A percentile compares a stretch with the other conserved stretches of the same genome.
phyloP scores from a whole-genome alignment of 768 basidiomycete genomes.

The Stropharia rugosoannulata region DNA sequence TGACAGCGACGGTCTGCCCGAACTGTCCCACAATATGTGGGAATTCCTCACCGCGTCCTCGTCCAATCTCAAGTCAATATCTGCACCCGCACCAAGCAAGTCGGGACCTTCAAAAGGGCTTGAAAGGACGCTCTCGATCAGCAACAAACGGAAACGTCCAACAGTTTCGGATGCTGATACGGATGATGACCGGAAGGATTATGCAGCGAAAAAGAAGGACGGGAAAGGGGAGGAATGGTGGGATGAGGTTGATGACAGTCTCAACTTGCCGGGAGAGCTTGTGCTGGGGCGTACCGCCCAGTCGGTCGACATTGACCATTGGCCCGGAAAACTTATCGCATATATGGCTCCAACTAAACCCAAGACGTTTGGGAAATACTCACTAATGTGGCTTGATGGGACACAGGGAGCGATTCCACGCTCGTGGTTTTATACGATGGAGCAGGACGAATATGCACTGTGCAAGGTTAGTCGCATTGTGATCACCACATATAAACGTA shows the following conservation, averaged over 20 bases:
- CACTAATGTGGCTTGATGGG: slow-evolving; percentile 59
- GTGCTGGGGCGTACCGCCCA: slow-evolving; percentile 50
- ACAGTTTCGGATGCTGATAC: slow-evolving; percentile 10
- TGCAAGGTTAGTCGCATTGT: slow-evolving; percentile 45
- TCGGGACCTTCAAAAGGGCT: not conserved
- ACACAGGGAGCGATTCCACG: slow-evolving; percentile 39
- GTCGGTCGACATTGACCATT: slow-evolving; percentile 39
- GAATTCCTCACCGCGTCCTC: slow-evolving; percentile 8
- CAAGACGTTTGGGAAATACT: slow-evolving; percentile 44
- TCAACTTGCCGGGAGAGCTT: slow-evolving; percentile 68
- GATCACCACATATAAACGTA: not conserved
- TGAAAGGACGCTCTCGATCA: not conserved
- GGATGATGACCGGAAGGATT: slow-evolving; percentile 3
- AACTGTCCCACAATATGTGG: slow-evolving; percentile 25
- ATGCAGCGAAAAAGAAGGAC: slow-evolving; percentile 9
- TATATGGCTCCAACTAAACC: slow-evolving; percentile 47
- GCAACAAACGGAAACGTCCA: slow-evolving; percentile 27
- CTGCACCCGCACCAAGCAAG: not conserved
- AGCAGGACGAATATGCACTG: slow-evolving; percentile 58
- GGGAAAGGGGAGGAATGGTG: slow-evolving; percentile 21
- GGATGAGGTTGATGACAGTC: slow-evolving; percentile 42
- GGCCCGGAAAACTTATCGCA: slow-evolving; percentile 63
- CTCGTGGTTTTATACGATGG: slow-evolving; percentile 54
- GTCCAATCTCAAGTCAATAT: not conserved
- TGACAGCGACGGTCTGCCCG: slow-evolving; percentile 46